Conservation (phyloP, 1,284 basidiomycete species). For the Sporisorium graminicola region DNA sequence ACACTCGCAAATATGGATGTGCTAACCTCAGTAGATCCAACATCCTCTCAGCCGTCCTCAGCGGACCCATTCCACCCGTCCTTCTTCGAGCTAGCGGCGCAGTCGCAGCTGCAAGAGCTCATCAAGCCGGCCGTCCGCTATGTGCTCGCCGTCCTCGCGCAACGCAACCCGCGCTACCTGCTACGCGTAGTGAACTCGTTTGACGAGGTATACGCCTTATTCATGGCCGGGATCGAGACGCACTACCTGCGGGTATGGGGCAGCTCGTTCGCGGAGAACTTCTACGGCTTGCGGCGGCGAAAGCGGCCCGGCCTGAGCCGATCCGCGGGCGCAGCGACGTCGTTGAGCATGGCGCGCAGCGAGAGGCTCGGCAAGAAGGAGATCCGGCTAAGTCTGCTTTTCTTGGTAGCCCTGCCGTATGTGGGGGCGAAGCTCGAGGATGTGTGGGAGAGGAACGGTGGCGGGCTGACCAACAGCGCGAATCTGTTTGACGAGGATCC, state of each 20-base stretch:
- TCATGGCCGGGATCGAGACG: constrained; percentile 89
- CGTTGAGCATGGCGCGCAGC: constrained; percentile 11
- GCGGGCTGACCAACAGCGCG: constrained; percentile 74
- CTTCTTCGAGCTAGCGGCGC: constrained; percentile 93
- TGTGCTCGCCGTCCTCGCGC: constrained; percentile 90
- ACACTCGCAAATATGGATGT: constrained; percentile 49
- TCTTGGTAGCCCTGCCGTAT: constrained; percentile 88
- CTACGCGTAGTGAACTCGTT: constrained; percentile 91
- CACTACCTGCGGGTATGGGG: constrained; percentile 87
- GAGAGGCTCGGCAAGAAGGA: constrained; percentile 51
- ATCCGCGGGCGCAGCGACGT: constrained; percentile 10
- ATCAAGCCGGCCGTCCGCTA: constrained; percentile 96
- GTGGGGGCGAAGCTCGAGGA: constrained; percentile 88
- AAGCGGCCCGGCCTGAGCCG: constrained; percentile 74
- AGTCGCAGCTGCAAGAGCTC: constrained; percentile 91
- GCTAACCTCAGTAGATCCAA: constrained; percentile 57
- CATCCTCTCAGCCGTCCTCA: constrained; percentile 43
- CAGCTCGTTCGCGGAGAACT: constrained; percentile 89
- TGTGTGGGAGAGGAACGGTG: constrained; percentile 89
- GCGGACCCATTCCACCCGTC: constrained; percentile 78
- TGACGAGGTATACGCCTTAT: constrained; percentile 91
- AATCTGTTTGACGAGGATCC: constrained; percentile 73
- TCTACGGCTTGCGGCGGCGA: constrained; percentile 87
- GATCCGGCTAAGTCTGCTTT: constrained; percentile 39
- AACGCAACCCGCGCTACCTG: constrained; percentile 92